Percentiles rank a stretch among this genome's conserved stretches.
Evolutionary conservation across 129 eudicot genomes (phyloP).

Genomic region (Lactuca sativa): DNA sequence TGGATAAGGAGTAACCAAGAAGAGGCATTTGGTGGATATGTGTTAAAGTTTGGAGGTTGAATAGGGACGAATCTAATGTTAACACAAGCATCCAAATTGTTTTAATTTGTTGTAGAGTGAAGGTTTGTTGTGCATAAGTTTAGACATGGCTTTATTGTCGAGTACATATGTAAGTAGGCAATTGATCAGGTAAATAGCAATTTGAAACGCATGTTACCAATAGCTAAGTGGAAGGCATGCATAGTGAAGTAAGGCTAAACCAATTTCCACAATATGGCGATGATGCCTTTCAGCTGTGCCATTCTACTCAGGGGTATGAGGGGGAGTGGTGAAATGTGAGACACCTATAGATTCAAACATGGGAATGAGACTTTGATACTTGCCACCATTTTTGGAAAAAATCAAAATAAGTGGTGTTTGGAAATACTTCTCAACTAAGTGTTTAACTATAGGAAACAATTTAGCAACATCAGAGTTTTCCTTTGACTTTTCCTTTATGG

Average conservation of each 20-base stretch:
- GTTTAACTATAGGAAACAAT: not conserved
- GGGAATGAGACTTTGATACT: not conserved
- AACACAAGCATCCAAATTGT: slow-evolving; percentile 10
- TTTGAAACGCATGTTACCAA: slow-evolving; percentile 1
- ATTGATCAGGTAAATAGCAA: not conserved
- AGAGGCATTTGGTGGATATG: not conserved
- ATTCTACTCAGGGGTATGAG: slow-evolving; percentile 10
- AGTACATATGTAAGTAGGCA: not conserved
- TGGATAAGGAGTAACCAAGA: not conserved
- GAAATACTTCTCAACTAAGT: not conserved
- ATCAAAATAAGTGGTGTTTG: not conserved
- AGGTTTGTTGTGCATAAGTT: not conserved
- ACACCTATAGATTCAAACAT: not conserved
- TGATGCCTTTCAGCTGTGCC: not conserved
- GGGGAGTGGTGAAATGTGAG: slow-evolving; percentile 3
- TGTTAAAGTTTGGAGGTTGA: slow-evolving; percentile 6
- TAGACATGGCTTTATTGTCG: not conserved
- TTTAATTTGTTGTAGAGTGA: not conserved
- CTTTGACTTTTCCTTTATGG: not conserved
- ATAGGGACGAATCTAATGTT: slow-evolving; percentile 11
- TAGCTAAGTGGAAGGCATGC: not conserved
- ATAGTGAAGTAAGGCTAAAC: not conserved
- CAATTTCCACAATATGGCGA: not conserved
- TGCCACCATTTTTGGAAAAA: slow-evolving; percentile 6
- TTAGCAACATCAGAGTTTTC: not conserved